phyloP scores from a whole-genome alignment of 192 early-diverging fungal species.

The Anaeromyces robustus region DNA sequence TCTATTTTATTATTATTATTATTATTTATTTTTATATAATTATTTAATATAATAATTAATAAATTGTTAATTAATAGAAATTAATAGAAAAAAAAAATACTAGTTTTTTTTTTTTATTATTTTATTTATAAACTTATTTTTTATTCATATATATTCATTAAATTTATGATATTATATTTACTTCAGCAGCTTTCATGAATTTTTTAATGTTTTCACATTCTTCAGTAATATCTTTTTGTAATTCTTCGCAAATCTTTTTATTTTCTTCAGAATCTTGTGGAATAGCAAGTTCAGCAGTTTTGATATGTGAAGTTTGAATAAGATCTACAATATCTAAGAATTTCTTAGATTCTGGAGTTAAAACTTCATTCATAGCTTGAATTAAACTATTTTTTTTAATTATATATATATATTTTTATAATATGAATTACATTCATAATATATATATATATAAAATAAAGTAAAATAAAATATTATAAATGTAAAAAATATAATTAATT shows the following conservation, averaged over 20 bases:
- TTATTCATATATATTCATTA: not conserved
- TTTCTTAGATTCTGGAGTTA: slow-evolving; percentile 49
- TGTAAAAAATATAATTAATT: too few species aligned
- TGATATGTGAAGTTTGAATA: slow-evolving; percentile 67
- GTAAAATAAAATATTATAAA: too few species aligned
- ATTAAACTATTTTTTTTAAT: slow-evolving; percentile 25
- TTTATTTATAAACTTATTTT: too few species aligned
- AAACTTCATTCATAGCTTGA: slow-evolving; percentile 51
- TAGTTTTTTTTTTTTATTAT: too few species aligned
- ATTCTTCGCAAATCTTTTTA: slow-evolving; percentile 9
- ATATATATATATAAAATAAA: too few species aligned
- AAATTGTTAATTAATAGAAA: too few species aligned
- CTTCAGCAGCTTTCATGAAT: slow-evolving; percentile 86
- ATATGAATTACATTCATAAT: too few species aligned
- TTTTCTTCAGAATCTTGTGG: slow-evolving; percentile 6
- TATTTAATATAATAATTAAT: too few species aligned
- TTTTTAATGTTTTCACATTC: slow-evolving; percentile 63
- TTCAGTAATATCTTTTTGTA: slow-evolving; percentile 46
- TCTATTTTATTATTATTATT: slow-evolving; percentile 10
- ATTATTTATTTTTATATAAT: too few species aligned
- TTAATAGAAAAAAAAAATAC: too few species aligned
- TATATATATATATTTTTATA: too few species aligned
- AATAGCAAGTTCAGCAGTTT: slow-evolving; percentile 32
- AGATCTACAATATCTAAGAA: slow-evolving; percentile 65
- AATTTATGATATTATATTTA: slow-evolving; percentile 10